Percentiles rank a stretch among this genome's conserved stretches.
Evolutionary conservation across 2,329 filamentous ascomycete species (phyloP).

Genomic region (Graphilbum ipis-grandicollis): DNA sequence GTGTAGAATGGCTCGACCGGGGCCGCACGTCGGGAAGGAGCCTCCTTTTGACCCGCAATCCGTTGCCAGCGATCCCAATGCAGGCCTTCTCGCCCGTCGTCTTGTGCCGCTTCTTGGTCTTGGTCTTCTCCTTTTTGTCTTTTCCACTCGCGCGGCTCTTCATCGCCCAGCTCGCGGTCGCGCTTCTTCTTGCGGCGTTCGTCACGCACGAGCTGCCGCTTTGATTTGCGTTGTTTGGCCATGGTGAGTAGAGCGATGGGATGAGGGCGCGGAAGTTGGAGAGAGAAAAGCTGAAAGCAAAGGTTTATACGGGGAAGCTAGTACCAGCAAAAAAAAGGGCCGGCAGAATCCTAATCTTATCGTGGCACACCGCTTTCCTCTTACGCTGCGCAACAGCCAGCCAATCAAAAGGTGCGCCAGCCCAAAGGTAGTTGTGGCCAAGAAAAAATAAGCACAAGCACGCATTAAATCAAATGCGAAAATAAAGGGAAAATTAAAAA

Average conservation of each 20-base stretch:
- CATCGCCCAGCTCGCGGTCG: constrained; percentile 12
- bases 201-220: constrained; percentile 18
- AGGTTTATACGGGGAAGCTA: no score
- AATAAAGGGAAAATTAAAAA: constrained; percentile 8
- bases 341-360: background rate
- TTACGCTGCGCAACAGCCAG: no score
- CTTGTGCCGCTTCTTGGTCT: background rate
- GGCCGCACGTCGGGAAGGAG: no score
- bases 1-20: no score
- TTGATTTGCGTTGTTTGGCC: constrained; percentile 19
- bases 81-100: no score
- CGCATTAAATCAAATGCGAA: constrained; percentile 2
- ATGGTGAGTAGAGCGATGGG: constrained; percentile 7
- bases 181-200: constrained; percentile 19
- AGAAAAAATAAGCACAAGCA: background rate
- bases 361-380: background rate
- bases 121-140: constrained; percentile 4
- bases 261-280: no score
- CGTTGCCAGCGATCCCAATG: no score
- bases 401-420: no score
- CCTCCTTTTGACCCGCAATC: no score
- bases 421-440: background rate
- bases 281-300: no score
- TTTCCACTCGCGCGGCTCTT: constrained; percentile 7
- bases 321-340: constrained; percentile 5